A percentile compares a stretch with the other conserved stretches of the same genome.
These are phyloP conservation scores for Alternaria longipes DNA, from an alignment of 2,329 filamentous ascomycete species.

Conservation along the genomic window DNA sequence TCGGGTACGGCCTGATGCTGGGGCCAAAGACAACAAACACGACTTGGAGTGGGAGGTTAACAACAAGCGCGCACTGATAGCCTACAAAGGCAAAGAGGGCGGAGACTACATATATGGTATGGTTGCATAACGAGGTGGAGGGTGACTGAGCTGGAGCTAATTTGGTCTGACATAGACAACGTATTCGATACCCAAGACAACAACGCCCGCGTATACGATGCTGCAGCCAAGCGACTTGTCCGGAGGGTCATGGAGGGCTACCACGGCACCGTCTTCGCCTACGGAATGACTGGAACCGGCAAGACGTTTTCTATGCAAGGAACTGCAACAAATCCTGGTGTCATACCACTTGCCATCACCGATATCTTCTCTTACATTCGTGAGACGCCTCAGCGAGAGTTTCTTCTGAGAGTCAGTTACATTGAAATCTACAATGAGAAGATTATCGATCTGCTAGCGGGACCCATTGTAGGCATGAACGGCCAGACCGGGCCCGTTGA, in stretches of 20 bases:
- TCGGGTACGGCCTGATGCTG: conserved; percentile 84
- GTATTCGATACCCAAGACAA: conserved; percentile 95
- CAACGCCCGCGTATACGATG: conserved; percentile 94
- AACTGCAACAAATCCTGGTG: conserved; percentile 91
- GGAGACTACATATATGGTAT: conserved; percentile 87
- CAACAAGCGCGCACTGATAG: conserved; percentile 79
- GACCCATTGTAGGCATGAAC: conserved; percentile 67
- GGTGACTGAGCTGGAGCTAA: conserved; percentile 19
- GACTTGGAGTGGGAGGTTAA: conserved; percentile 94
- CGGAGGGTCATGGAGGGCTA: conserved; percentile 99
- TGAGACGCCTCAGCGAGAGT: conserved; percentile 93
- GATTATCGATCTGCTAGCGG: conserved; percentile 90
- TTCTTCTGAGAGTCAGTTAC: conserved; percentile 94
- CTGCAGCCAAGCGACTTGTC: conserved; percentile 90
- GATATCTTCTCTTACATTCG: conserved; percentile 99
- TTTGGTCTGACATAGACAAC: conserved; percentile 72
- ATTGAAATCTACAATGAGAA: conserved; percentile 99
- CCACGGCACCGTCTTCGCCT: conserved; percentile 97
- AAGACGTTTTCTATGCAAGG: conserved; percentile 99
- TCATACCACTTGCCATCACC: conserved; percentile 95
- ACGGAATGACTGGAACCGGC: conserved; percentile 98
- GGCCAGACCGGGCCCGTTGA: conserved; percentile 68
- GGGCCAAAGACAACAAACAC: conserved; percentile 67
- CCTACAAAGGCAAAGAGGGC: conserved; percentile 87
- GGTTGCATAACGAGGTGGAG: conserved; percentile 45